A percentile compares a stretch with the other conserved stretches of the same genome.
These are phyloP conservation scores for Endothia cerciana DNA, from an alignment of 2,329 filamentous ascomycete species.

Conservation along the genomic window DNA sequence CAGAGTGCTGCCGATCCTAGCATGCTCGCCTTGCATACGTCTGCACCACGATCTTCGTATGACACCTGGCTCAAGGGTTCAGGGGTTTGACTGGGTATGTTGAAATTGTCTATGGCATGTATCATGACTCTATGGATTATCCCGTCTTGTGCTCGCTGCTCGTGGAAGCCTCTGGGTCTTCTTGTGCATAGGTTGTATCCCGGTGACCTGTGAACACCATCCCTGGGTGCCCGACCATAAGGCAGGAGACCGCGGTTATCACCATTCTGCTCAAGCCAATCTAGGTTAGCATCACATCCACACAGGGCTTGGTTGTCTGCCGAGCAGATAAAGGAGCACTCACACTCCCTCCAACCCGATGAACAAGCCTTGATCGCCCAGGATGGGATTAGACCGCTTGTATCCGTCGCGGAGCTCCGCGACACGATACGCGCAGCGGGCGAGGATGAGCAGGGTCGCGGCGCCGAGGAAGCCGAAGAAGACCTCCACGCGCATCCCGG, in stretches of 20 bases:
- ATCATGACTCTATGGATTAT: not conserved
- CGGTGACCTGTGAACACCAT: not conserved
- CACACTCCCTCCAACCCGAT: conserved; percentile 51
- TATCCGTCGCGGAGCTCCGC: conserved; percentile 63
- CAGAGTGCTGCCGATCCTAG: not conserved
- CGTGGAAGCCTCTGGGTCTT: not conserved
- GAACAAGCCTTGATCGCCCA: conserved; percentile 48
- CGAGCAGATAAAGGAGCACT: conserved; percentile 16
- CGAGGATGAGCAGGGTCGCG: conserved; percentile 59
- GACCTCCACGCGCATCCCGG: conserved; percentile 43
- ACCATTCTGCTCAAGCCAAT: not conserved
- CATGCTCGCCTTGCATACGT: no score
- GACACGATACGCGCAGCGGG: conserved; percentile 61
- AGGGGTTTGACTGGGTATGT: not conserved
- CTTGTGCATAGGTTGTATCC: not conserved
- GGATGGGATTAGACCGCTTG: conserved; percentile 49
- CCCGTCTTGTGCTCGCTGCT: not conserved
- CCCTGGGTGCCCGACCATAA: conserved; percentile 30
- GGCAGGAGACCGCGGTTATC: conserved; percentile 5
- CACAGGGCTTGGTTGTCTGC: no score
- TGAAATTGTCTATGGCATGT: not conserved
- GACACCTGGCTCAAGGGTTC: no score
- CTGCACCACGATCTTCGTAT: no score
- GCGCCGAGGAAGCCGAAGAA: conserved; percentile 56
- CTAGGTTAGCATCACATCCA: not conserved